Evolutionary conservation across 2,329 filamentous ascomycete genomes (phyloP).

Genomic region (Nemania abortiva): DNA sequence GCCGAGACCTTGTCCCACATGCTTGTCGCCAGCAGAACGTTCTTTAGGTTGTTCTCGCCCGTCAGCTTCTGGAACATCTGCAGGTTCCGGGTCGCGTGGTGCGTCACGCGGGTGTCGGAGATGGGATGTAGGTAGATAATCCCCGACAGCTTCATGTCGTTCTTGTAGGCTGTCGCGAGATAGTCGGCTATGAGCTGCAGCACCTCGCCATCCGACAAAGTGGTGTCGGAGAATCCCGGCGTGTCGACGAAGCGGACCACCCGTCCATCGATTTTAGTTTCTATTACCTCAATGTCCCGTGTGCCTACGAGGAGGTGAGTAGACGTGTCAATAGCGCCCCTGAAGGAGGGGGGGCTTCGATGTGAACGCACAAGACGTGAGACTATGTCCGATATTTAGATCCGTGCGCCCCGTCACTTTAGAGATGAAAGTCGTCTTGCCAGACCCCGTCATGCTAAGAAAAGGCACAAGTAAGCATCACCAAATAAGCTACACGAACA

Average conservation of each 20-base stretch:
- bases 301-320: conserved; percentile 44
- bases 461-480: background rate
- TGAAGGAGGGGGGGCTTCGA: too few relatives aligned
- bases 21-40: conserved; percentile 58
- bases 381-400: conserved; percentile 51
- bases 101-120: conserved; percentile 55
- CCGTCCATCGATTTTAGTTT: conserved; percentile 47
- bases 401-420: conserved; percentile 51
- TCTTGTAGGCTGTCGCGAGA: conserved; percentile 51
- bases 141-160: conserved; percentile 54
- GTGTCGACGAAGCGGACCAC: conserved; percentile 58
- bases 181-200: conserved; percentile 57
- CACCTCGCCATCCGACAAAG: conserved; percentile 58
- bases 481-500: background rate
- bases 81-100: conserved; percentile 56
- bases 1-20: conserved; percentile 56
- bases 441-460: conserved; percentile 53
- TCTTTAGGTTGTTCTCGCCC: conserved; percentile 55
- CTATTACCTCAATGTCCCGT: conserved; percentile 48
- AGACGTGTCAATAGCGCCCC: conserved; percentile 1
- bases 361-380: conserved; percentile 49
- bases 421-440: conserved; percentile 55
- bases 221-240: conserved; percentile 62
- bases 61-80: conserved; percentile 60
- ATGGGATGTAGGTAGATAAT: conserved; percentile 62